Base-by-base conservation (phyloP, 176 grass and related monocot genomes). In the Echinochloa phyllopogon region DNA sequence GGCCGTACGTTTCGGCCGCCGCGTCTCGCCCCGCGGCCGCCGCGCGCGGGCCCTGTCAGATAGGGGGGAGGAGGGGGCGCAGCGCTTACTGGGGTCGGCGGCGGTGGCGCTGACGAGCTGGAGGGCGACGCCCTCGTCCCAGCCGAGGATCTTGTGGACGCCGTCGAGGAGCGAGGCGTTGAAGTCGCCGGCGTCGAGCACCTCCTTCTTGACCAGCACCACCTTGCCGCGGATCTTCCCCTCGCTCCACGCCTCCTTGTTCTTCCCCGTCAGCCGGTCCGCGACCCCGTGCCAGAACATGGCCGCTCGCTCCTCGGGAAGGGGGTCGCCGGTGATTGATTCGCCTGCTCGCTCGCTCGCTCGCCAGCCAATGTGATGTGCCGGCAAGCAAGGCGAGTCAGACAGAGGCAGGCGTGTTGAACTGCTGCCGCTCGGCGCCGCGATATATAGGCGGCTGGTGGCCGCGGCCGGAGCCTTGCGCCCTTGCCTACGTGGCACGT, bases 91-190 rank as follows among this genome's bases (percentile, higher is more conserved):
- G 5, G 79, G 60, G 74, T 98, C 93, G 2, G 69, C 38, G 13
- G 75, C 84, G 80, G 93, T 95, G 75, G 95, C 88, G 76, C 92
- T 95, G 87, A 98, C 87, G 70, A 98, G 95, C 6, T 52, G 91
- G 60, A 95, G 86, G 71, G 75, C 3, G 82, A 98, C 58, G 82
- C 88, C 77, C 23, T 81, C 62, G 3, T 82, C 62, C 44, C 66
- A 10, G 18, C 90, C 88, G 77, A 94, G 90, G 77, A 95, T 51
- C 23, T 40, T 50, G 79, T 88, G 90, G 58, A 87, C 4, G 79
- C 88, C 82, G 78, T 93, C 86, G 75, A 95, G 90, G 65, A 94
- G 18, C 17, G 88, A 90, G 44, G 95, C 80, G 74, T 70, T 0
- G 78, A 93, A 98, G 80, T 93, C 88, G 82, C 44, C 51, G 81